These are phyloP conservation scores for Aspergillus hancockii DNA, from an alignment of 495 filamentous ascomycete species.

Conservation along the genomic window DNA sequence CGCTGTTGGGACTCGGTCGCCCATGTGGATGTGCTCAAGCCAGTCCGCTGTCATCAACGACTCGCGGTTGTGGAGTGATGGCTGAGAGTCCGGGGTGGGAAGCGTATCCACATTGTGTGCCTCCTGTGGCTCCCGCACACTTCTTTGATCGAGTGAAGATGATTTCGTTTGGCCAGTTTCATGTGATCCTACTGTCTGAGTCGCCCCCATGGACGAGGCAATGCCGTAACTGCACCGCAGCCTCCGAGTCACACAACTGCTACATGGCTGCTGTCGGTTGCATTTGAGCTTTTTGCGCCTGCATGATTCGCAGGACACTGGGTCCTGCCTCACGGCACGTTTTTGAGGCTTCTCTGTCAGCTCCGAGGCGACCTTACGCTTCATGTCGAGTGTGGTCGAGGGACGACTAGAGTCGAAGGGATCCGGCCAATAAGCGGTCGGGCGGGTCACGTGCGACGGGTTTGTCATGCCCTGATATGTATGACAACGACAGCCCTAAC, in stretches of 20 bases:
- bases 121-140: not conserved
- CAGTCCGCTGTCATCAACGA: constrained; percentile 31
- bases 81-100: not conserved
- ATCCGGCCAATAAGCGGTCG: not conserved
- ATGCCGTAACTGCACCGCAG: constrained; percentile 35
- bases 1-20: constrained; percentile 32
- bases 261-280: constrained; percentile 45
- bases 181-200: not conserved
- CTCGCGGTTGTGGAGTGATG: constrained; percentile 18
- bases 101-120: not conserved
- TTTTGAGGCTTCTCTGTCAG: constrained; percentile 10
- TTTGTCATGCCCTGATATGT: not conserved
- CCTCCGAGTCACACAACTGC: constrained; percentile 41
- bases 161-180: not conserved
- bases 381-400: constrained; percentile 22
- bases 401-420: not conserved
- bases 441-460: constrained; percentile 5
- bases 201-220: not conserved
- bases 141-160: not conserved
- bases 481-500: not conserved
- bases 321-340: constrained; percentile 43
- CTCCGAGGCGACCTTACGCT: constrained; percentile 21
- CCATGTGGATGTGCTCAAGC: constrained; percentile 46
- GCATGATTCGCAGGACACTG: constrained; percentile 50
- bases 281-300: constrained; percentile 49